These are phyloP conservation scores for Tillandsia leiboldiana DNA, from an alignment of 176 grass and related monocot genomes.

Conservation along the genomic window DNA sequence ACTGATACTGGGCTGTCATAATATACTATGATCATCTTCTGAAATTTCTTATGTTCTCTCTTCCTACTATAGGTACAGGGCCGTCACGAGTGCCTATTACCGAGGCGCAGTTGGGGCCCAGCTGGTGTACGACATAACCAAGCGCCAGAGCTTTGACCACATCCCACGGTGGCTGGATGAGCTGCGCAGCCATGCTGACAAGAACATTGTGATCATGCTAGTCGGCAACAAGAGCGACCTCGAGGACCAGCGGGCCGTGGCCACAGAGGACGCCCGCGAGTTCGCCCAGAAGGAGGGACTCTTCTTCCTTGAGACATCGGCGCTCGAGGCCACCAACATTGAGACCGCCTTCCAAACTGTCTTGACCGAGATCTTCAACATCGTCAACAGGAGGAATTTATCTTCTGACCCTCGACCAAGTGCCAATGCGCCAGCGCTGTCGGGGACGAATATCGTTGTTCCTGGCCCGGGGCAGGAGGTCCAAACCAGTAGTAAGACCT, in stretches of 20 bases:
- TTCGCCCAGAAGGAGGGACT: slow-evolving; percentile 69
- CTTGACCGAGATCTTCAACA: slow-evolving; percentile 63
- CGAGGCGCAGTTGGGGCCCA: slow-evolving; percentile 56
- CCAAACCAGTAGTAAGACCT: slow-evolving; percentile 39
- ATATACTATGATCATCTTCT: background rate
- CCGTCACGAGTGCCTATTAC: slow-evolving; percentile 74
- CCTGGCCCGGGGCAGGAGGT: slow-evolving; percentile 54
- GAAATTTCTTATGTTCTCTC: background rate
- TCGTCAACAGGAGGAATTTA: slow-evolving; percentile 54
- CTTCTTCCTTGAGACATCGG: slow-evolving; percentile 71
- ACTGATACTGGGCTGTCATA: no score
- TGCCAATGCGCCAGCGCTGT: slow-evolving; percentile 21
- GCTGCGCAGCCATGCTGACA: slow-evolving; percentile 58
- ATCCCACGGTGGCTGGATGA: slow-evolving; percentile 72
- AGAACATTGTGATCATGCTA: slow-evolving; percentile 80
- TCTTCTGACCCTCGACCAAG: slow-evolving; percentile 27
- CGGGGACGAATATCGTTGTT: slow-evolving; percentile 47
- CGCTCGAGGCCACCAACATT: slow-evolving; percentile 50
- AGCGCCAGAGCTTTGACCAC: slow-evolving; percentile 74
- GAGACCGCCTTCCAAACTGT: slow-evolving; percentile 58
- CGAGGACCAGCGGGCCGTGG: slow-evolving; percentile 44
- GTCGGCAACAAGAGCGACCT: slow-evolving; percentile 70
- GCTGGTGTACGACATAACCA: slow-evolving; percentile 72
- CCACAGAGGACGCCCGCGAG: slow-evolving; percentile 52
- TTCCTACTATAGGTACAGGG: slow-evolving; percentile 40